Conservation (phyloP, 805 yeast species). For the Cyberlindnera sargentensis region DNA sequence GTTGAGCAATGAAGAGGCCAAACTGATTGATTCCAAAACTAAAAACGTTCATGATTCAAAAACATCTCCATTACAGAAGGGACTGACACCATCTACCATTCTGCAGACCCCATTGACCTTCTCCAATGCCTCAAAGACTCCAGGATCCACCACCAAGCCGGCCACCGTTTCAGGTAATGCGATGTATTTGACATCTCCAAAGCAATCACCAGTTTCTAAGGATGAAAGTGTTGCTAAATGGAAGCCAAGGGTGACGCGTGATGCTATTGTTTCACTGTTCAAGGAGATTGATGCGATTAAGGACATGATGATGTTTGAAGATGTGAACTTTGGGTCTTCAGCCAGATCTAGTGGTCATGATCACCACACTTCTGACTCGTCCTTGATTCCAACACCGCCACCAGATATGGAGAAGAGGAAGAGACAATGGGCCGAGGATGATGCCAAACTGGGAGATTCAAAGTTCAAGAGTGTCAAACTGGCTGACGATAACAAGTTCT, state of each 20-base stretch:
- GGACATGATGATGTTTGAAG: constrained; percentile 13
- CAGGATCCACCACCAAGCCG: constrained; percentile 17
- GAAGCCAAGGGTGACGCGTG: constrained; percentile 17
- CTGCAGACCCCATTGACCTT: constrained; percentile 24
- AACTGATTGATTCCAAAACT: constrained; percentile 15
- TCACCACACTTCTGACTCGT: not conserved
- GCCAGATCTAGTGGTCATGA: not conserved
- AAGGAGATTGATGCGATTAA: constrained; percentile 14
- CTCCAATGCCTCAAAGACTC: constrained; percentile 21
- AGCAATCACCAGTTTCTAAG: constrained; percentile 16
- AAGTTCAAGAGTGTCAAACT: constrained; percentile 12
- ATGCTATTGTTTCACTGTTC: constrained; percentile 20
- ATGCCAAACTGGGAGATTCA: not conserved
- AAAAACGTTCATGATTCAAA: constrained; percentile 9
- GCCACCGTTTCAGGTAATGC: constrained; percentile 5
- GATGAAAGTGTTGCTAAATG: constrained; percentile 12
- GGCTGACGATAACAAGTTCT: constrained; percentile 9
- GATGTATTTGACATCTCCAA: constrained; percentile 20
- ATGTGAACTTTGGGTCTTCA: not conserved
- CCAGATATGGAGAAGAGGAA: constrained; percentile 8
- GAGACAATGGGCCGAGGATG: not conserved
- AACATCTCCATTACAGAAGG: constrained; percentile 17
- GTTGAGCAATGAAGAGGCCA: constrained; percentile 21
- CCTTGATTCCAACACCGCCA: constrained; percentile 14
- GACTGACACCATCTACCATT: constrained; percentile 24